Evolutionary conservation across 805 yeast genomes (phyloP), one percentile per base, ranked within the genome.

Genomic region (Spathaspora hagerdaliae): DNA sequence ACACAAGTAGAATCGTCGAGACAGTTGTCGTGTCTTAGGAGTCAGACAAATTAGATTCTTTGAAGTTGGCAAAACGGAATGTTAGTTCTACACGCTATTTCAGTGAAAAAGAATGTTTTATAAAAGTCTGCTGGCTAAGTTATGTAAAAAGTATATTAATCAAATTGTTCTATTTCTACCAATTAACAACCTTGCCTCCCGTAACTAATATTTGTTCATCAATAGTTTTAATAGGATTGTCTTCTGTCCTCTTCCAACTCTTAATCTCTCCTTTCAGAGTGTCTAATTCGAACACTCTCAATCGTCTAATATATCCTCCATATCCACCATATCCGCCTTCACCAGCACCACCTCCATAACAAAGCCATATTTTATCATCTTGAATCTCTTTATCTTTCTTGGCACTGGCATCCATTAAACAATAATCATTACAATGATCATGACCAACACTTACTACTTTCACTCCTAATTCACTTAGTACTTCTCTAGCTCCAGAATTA

Each of bases 291-390:
- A 74, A 92, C 0, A 84, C 55, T 41, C 99, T 73, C 38, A 89
- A 57, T 45, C 97, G 75, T 55, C 99, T 78, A n/a, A 84, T 73
- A 31, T 85, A 87, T 1, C 91, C 92, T 1, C 90, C 92, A 56
- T 90, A 89, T 0, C 97, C 97, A 7, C 85, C 97, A 60, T 94
- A 94, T 0, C 97, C 98, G 35, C 98, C 99, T 65, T 88, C 95
- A 12, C 98, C 99, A 5, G 79, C 75, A 1, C 83, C 95, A 26
- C 99, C 99, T 3, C 96, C 99, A 59, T 89, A 90, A 58, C 99
- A 94, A 31, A 94, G 67, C 96, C 96, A 88, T 31, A 85, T 64
- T 45, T 67, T 66, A 55, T 73, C 62, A 32, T 60, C 57, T 5
- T 50, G 37, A 10, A 51, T 8, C 7, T 54, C 48, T 2, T 58